Base-by-base conservation (phyloP, 805 yeast species). In the Kuraishia hungarica region DNA sequence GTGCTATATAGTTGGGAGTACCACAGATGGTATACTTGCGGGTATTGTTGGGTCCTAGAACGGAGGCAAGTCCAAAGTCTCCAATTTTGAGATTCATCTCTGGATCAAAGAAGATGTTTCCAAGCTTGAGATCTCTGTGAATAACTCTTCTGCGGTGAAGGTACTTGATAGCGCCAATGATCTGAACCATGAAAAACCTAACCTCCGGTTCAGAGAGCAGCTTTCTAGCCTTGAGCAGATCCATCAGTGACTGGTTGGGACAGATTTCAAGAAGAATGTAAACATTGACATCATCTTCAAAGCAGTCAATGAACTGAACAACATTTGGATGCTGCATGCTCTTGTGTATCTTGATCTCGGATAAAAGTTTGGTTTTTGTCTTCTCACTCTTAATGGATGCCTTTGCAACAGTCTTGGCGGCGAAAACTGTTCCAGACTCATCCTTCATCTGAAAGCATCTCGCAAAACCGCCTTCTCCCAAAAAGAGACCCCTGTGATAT, bases 391-490 rank as follows among this genome's bases (percentile, higher is more conserved):
- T 88, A 61, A 94, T 86, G 11, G 97, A 91, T 0, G 92, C 92
- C 71, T 94, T 94, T 54, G 99, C 99, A 43, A 94, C 96, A 0
- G 99, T 96, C 67, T 94, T 94, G 35, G 99, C 99, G 20, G 99
- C 99, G 70, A 78, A 94, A 1, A 89, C 80, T 64, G 83, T 82
- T 39, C 98, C 98, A 60, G 81, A 75, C 58, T 90, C 87, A 71
- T 92, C 97, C 67, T 87, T 89, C 78, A 94, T 94, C 69, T 94
- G 97, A 73, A 94, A 94, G 68, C 99, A 94, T 66, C 98, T 83
- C 19, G 99, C 99, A 76, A 94, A 94, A 0, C 99, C 99, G 58
- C 99, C 99, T 73, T 93, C 98, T 43, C 99, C 99, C 39, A 94
- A 76, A 64, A 91, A 92, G 57, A 78, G 78, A 1, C 98, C 98